Conservation (phyloP, 176 grass and related monocot species). For the Musa beccarii region DNA sequence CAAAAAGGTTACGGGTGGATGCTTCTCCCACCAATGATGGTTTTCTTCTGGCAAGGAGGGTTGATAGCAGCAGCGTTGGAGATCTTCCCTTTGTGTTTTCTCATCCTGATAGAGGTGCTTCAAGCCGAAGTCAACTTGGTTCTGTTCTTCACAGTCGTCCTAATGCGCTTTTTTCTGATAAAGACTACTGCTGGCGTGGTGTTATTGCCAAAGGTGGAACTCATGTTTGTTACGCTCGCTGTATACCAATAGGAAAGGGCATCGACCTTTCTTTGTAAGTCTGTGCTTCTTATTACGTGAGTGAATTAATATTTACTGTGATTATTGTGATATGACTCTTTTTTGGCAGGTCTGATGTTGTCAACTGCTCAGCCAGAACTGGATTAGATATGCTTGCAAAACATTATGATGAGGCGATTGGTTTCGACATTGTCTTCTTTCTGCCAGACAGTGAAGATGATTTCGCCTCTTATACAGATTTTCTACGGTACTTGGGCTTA, state of each 20-base stretch:
- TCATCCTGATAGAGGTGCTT: conserved; percentile 28
- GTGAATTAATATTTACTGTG: not conserved
- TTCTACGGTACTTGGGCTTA: conserved; percentile 63
- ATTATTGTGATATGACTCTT: conserved; percentile 1
- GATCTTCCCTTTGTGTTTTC: conserved; percentile 17
- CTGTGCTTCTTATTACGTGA: not conserved
- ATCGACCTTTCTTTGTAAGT: conserved; percentile 69
- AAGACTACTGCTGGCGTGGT: conserved; percentile 57
- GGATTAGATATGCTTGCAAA: conserved; percentile 76
- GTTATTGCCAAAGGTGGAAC: conserved; percentile 76
- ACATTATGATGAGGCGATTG: conserved; percentile 59
- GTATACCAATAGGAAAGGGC: conserved; percentile 65
- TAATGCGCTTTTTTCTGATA: conserved; percentile 30
- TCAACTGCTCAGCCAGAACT: conserved; percentile 84
- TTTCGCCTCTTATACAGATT: conserved; percentile 90
- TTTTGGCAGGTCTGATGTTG: conserved; percentile 47
- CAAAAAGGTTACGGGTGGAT: conserved; percentile 27
- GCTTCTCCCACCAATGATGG: conserved; percentile 10
- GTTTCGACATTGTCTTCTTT: conserved; percentile 79
- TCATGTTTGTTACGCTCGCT: conserved; percentile 80
- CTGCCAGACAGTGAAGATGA: conserved; percentile 87
- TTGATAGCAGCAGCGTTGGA: conserved; percentile 9
- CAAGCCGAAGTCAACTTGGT: conserved; percentile 34
- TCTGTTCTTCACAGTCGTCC: conserved; percentile 48
- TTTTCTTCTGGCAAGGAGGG: conserved; percentile 31